Base-by-base conservation (phyloP, 495 filamentous ascomycete species). In the Podospora pseudoanserina region DNA sequence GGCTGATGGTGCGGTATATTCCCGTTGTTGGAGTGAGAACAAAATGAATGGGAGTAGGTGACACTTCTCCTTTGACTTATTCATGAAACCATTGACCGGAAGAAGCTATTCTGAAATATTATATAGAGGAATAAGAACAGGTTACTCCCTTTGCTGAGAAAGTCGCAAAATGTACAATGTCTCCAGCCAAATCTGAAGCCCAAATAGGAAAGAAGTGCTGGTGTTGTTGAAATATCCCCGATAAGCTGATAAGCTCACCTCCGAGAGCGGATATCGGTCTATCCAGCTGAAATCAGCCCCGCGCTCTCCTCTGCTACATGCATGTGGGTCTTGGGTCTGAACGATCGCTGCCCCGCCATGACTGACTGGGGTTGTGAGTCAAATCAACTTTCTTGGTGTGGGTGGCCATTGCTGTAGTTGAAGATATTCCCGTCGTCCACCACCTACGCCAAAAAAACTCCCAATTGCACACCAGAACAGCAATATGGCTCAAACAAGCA, bases 301-400 rank as follows among this genome's bases (percentile, higher is more conserved):
- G 39, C 39, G 39, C 39, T 49, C 39, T 11, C 39, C 39, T 49
- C 15, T 49, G 39, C 39, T 49, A 49, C 39, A 49, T 49, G 39
- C 39, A 49, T 19, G 55, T 58, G 55, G 55, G 55, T 58, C 55
- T 58, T 23, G 15, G 55, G 55, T 58, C 18, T 23, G 26, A 65
- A 56, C 63, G 39, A 53, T 26, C 66, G 19, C 27, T 68, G 70
- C 70, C 70, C 70, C 70, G 70, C 70, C 63, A 68, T 71, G 7
- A 13, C 39, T 65, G 55, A 58, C 60, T 60, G 32, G 23, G 49
- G 13, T 59, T 66, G 63, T 71, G 70, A 71, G 70, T 71, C 70
- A 71, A 72, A 58, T 26, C 59, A 67, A n/a, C 67, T 34, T 60
- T 30, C 26, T 18, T 64, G 53, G 59, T 16, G 27, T 49, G 58